Evolutionary conservation across 208 protist species (phyloP), one percentile per base, ranked within the genome.

Genomic region (Porcisia hertigi): DNA sequence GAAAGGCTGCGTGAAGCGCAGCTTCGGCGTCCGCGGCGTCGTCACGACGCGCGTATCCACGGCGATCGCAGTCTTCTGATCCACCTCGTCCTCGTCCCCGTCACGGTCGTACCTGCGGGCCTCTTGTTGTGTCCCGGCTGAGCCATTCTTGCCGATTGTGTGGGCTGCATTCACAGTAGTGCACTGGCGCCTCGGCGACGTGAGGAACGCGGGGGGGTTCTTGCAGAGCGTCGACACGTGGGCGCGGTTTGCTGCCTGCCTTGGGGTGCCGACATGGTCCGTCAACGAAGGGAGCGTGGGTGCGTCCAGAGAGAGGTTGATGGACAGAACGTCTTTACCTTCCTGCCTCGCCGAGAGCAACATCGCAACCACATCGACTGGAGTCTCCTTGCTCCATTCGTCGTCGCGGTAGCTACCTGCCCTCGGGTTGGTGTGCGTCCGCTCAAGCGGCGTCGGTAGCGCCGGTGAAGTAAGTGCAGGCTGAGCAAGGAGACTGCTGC

Each of bases 1-100:
- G 9, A 73, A 73, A n/a, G 69, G 52, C 41, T 64, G 60, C 3
- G 62, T 65, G 66, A 83, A 73, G 69, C 73, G 69, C 53, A 71
- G 30, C 20, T 60, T 69, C 45, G 73, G 79, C 6, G 73, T 83
- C 18, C 69, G 71, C 45, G 25, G 18, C 43, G 60, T 53, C 0
- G 60, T 57, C 23, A 20, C 36, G 16, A 45, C 43, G 1, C 49
- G 67, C 34, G 67, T 39, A 18, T 18, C 30, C 16, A 39, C 30
- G 49, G 45, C 43, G 16, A 60, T 3, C 6, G 34, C 47, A 18
- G n/a, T 11, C 47, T 45, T 34, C 43, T n/a, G 34, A 34, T 14
- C 52, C 11, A 12, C n/a, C 25, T 45, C 52, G 34, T 58, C 52
- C 9, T 67, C 36, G 2, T n/a, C 66, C 30, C 30, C 67, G 67